A percentile compares a stretch with the other conserved stretches of the same genome.
These are phyloP conservation scores for Draba incana DNA, from an alignment of 345 rosid species.

Conservation along the genomic window DNA sequence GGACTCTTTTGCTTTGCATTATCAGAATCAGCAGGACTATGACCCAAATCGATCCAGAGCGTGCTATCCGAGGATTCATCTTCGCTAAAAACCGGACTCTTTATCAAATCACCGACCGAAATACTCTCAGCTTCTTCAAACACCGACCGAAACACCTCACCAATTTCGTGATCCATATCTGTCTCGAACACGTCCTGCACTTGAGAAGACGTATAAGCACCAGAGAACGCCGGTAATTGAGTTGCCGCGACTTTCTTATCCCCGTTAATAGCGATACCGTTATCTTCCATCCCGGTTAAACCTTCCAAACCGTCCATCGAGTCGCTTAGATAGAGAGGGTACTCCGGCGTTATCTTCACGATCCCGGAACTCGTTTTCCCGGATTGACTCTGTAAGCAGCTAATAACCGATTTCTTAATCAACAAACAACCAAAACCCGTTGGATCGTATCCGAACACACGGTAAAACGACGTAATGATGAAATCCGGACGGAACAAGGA, in stretches of 20 bases:
- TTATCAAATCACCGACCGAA: constrained; percentile 95
- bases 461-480: constrained; percentile 90
- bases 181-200: constrained; percentile 91
- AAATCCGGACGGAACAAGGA: constrained; percentile 98
- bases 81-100: constrained; percentile 96
- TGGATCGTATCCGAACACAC: constrained; percentile 96
- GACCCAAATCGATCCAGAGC: constrained; percentile 95
- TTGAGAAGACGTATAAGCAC: constrained; percentile 84
- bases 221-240: constrained; percentile 95
- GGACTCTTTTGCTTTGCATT: constrained; percentile 56
- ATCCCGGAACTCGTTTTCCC: constrained; percentile 94
- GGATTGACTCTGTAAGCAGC: constrained; percentile 86
- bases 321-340: constrained; percentile 89
- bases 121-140: constrained; percentile 93
- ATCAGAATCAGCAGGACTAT: constrained; percentile 86
- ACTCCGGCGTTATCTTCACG: constrained; percentile 96
- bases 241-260: constrained; percentile 64
- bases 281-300: constrained; percentile 55
- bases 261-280: constrained; percentile 58
- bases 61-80: constrained; percentile 92
- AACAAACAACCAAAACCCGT: constrained; percentile 99
- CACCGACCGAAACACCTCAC: no score
- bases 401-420: constrained; percentile 96
- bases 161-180: constrained; percentile 84
- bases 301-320: constrained; percentile 85